phyloP scores from a whole-genome alignment of 345 rosid genomes.

The Gossypium ekmanianum region DNA sequence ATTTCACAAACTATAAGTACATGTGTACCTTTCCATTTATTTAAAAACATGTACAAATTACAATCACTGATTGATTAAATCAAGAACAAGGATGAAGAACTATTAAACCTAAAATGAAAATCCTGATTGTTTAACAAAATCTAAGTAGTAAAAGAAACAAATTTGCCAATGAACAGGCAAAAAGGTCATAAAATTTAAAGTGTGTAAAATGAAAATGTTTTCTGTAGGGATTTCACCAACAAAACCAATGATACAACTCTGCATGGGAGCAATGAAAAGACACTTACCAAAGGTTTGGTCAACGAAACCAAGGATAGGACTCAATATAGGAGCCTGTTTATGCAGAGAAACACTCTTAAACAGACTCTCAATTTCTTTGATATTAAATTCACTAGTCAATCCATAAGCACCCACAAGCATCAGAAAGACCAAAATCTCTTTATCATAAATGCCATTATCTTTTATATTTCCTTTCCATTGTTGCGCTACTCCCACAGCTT shows the following conservation, averaged over 20 bases:
- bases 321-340: conserved; percentile 10
- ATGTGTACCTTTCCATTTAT: not conserved
- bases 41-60: not conserved
- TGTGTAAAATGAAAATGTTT: not conserved
- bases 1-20: not conserved
- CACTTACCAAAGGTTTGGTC: conserved; percentile 17
- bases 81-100: not conserved
- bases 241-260: conserved; percentile 1
- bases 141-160: not conserved
- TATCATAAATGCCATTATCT: not conserved
- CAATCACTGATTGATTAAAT: not conserved
- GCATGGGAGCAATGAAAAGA: not conserved
- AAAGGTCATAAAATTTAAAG: not conserved
- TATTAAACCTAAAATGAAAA: not conserved
- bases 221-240: not conserved
- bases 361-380: not conserved
- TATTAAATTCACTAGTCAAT: conserved; percentile 7
- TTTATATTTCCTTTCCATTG: conserved; percentile 8
- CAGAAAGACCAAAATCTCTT: conserved; percentile 16
- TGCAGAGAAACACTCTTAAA: conserved; percentile 13
- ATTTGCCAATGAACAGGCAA: not conserved
- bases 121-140: not conserved
- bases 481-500: conserved; percentile 13
- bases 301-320: not conserved
- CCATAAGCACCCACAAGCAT: conserved; percentile 17